Percentiles rank a stretch among this genome's conserved stretches.
Conservation (phyloP, 306 rosid species). For the Ziziphus jujuba region DNA sequence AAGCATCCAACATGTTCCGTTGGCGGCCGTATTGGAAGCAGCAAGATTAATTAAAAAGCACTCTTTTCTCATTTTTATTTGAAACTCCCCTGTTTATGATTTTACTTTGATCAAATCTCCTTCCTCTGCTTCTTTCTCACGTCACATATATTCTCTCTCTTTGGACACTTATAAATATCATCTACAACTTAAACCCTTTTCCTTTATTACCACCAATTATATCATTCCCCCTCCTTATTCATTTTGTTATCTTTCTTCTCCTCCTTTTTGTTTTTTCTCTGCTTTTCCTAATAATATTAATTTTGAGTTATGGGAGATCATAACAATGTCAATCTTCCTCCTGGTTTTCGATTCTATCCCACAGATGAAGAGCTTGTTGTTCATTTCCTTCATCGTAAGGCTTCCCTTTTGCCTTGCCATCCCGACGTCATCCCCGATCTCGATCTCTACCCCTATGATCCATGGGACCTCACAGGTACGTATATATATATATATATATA, state of each 20-base stretch:
- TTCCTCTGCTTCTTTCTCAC: conserved; percentile 21
- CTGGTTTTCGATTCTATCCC: conserved; percentile 85
- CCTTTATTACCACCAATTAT: conserved; percentile 16
- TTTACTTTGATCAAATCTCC: conserved; percentile 2
- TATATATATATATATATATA: background rate
- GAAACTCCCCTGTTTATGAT: too few relatives aligned
- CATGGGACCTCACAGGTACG: conserved; percentile 87
- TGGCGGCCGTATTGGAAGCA: conserved; percentile 42
- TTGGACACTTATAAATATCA: conserved; percentile 45
- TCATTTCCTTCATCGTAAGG: conserved; percentile 91
- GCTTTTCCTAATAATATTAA: too few relatives aligned
- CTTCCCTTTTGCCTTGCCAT: conserved; percentile 78
- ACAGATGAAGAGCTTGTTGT: conserved; percentile 93
- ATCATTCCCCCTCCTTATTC: conserved; percentile 17
- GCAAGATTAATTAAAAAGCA: background rate
- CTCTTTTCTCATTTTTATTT: background rate
- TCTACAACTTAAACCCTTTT: conserved; percentile 15
- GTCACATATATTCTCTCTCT: background rate
- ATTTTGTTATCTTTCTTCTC: background rate
- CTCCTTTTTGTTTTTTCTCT: background rate
- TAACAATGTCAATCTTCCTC: conserved; percentile 71
- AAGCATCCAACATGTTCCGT: conserved; percentile 38
- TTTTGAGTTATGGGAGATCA: conserved; percentile 44
- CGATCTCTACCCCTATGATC: conserved; percentile 73
- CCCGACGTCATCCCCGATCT: conserved; percentile 99